Base-by-base conservation (phyloP, 768 basidiomycete genomes). In the Russula foetens region DNA sequence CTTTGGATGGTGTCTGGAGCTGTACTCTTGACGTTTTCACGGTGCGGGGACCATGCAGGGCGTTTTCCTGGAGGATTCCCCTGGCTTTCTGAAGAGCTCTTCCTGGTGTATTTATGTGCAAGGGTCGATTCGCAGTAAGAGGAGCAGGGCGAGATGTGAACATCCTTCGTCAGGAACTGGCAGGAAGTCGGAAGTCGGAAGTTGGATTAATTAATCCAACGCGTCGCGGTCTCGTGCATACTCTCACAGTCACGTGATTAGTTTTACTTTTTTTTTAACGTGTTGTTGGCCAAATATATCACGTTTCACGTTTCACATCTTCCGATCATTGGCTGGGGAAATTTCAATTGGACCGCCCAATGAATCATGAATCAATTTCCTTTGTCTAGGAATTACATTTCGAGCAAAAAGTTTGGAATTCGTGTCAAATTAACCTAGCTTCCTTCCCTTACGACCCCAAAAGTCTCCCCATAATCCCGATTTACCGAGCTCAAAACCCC, bases 41-140 rank as follows among this genome's bases (percentile, higher is more conserved):
- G 1, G 81, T 77, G 66, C 65, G 72, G 7, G 75, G 68, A 28
- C 69, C 75, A 11, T 76, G 69, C 41, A 72, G 50, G 4, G 75
- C 76, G 66, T 87, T 85, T 66, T 86, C 83, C 63, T 77, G 77
- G 31, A 78, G 69, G 28, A 70, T 71, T 47, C 67, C 61, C 52
- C 73, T 65, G 66, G 73, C 68, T 71, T 76, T 74, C 69, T 70
- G 72, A 33, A 75, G 70, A 12, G 67, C 74, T 35, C 78, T 73
- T n/a, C 79, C 83, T 2, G 85, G 86, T 0, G 85, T 88, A 70
- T 81, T 85, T 1, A 76, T 66, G 26, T 63, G 59, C 19, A 54
- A 57, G 48, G 43, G 65, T 58, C 67, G 67, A 46, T 69, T 73
- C 7, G 51, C 53, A 33, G 73, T 69, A 51, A 76, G 59, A 39